phyloP scores from a whole-genome alignment of 371 early-diverging fungal species.

The Apophysomyces ossiformis region DNA sequence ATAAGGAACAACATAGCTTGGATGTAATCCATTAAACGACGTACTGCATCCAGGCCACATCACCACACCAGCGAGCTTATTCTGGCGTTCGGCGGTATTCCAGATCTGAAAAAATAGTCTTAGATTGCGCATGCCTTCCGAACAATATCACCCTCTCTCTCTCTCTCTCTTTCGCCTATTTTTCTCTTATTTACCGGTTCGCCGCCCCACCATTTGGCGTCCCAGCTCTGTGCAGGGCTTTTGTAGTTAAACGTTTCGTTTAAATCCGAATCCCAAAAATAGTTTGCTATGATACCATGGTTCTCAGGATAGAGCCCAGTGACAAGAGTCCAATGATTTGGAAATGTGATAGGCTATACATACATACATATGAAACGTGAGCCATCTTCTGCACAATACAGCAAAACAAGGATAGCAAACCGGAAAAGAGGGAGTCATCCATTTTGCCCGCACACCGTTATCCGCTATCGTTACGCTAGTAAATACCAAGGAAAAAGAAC shows the following conservation, averaged over 20 bases:
- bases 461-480: slow-evolving; percentile 31
- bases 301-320: slow-evolving; percentile 92
- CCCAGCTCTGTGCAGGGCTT: slow-evolving; percentile 62
- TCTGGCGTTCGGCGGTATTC: slow-evolving; percentile 83
- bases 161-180: background rate
- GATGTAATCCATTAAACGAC: slow-evolving; percentile 45
- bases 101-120: slow-evolving; percentile 64
- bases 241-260: slow-evolving; percentile 86
- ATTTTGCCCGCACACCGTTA: slow-evolving; percentile 60
- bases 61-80: slow-evolving; percentile 69
- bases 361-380: background rate
- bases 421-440: slow-evolving; percentile 82
- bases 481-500: background rate
- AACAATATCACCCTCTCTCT: background rate
- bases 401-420: slow-evolving; percentile 31
- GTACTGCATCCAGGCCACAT: slow-evolving; percentile 93
- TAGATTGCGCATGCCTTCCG: background rate
- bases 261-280: slow-evolving; percentile 77
- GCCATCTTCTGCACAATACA: background rate
- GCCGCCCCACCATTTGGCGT: slow-evolving; percentile 88
- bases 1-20: slow-evolving; percentile 72
- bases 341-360: slow-evolving; percentile 80
- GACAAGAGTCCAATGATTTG: slow-evolving; percentile 92
- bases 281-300: slow-evolving; percentile 93
- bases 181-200: slow-evolving; percentile 71